Evolutionary conservation across 139 green algal species (phyloP), one percentile per base, ranked within the genome.

Genomic region (Micromonas commoda): DNA sequence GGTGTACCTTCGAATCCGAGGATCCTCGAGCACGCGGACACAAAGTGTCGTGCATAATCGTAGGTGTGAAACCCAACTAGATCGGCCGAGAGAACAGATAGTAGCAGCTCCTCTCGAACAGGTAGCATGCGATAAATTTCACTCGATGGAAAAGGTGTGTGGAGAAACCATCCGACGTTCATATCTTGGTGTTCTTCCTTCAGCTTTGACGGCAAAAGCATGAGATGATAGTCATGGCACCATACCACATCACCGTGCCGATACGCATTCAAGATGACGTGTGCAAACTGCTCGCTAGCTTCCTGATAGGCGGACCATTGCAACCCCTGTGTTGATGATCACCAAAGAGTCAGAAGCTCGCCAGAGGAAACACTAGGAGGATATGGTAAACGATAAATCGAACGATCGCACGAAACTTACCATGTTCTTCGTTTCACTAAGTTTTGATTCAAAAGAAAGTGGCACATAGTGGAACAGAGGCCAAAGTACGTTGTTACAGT

Each of bases 151-250:
- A 98, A 98, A 38, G 95, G 95, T 16, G 88, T 96, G 86, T 99
- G 95, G 80, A 99, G 87, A 86, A 99, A 99, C 53, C 98, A 86
- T 28, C 94, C 95, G 64, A 75, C 53, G 13, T 75, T 75, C 68
- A 75, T 75, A 21, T 38, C 34, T 9, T 28, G 6, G 6, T 64
- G n/a, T 38, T 32, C 24, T 34, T 75, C 23, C 4, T 39, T 38
- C 33, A 75, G 33, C 35, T 61, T 64, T 64, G 52, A n/a, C 19
- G 68, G 95, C 78, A 99, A 87, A 77, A 97, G 91, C 81, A 99
- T 89, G 60, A 99, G 86, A 84, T 99, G 95, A 85, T 99, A 99
- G 89, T 99, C 95, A 77, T 99, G 95, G 34, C 98, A 92, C 95
- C 95, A 99, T 54, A 99, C 93, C 6, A 78, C 29, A 35, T 78